A percentile compares a stretch with the other conserved stretches of the same genome.
Conservation (phyloP, 345 rosid species). For the Cardamine resedifolia region DNA sequence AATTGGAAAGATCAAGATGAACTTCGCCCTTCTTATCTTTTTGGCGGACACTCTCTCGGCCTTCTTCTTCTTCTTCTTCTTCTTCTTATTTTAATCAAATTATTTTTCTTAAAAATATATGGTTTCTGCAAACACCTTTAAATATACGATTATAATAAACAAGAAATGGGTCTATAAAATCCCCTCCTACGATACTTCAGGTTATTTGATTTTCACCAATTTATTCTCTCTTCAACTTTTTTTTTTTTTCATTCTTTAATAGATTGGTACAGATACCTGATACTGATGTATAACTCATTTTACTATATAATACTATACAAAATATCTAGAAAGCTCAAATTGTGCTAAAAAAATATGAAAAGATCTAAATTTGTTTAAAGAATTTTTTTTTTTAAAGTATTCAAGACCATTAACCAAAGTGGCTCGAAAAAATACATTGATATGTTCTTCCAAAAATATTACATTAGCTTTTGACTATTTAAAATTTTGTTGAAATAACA, state of each 20-base stretch:
- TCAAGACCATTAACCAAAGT: constrained; percentile 10
- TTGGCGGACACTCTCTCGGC: no score
- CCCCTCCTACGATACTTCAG: constrained; percentile 50
- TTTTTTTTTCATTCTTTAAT: constrained; percentile 26
- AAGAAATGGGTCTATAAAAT: constrained; percentile 29
- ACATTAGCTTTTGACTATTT: neutral
- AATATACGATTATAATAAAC: constrained; percentile 22
- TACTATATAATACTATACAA: constrained; percentile 1
- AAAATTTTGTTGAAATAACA: neutral
- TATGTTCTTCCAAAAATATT: neutral
- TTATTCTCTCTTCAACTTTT: constrained; percentile 44
- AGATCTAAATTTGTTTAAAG: neutral
- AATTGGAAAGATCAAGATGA: constrained; percentile 53
- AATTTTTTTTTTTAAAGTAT: neutral
- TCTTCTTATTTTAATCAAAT: constrained; percentile 34
- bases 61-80: constrained; percentile 50
- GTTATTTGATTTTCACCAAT: constrained; percentile 40
- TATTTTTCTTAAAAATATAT: neutral
- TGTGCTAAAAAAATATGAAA: constrained; percentile 2
- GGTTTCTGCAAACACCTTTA: constrained; percentile 18
- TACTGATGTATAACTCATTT: constrained; percentile 29
- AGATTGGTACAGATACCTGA: constrained; percentile 36
- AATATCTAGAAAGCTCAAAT: constrained; percentile 15
- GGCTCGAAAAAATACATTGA: neutral
- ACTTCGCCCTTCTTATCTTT: constrained; percentile 53